Evolutionary conservation across 179 eudicot genomes (phyloP).

Genomic region (Camellia oleifera): DNA sequence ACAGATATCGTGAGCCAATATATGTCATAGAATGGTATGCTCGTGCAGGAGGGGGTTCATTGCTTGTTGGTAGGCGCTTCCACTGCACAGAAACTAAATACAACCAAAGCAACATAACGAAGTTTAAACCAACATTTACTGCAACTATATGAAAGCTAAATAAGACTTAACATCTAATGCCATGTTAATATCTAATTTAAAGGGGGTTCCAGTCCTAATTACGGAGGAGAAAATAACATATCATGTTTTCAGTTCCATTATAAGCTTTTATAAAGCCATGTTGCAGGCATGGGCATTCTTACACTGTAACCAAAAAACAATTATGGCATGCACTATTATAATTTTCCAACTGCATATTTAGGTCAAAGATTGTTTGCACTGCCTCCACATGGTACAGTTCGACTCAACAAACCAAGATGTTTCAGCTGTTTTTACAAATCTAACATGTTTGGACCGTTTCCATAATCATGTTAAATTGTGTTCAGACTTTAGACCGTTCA

Average conservation of each 20-base stretch:
- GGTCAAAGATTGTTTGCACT: background rate
- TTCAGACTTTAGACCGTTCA: background rate
- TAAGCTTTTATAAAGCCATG: background rate
- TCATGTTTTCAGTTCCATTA: background rate
- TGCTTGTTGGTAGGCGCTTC: slow-evolving; percentile 74
- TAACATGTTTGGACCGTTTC: background rate
- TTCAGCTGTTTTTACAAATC: background rate
- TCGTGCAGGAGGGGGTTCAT: slow-evolving; percentile 82
- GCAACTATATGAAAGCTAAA: background rate
- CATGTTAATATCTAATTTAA: background rate
- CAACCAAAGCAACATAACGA: slow-evolving; percentile 13
- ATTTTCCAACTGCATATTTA: background rate
- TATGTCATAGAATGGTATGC: slow-evolving; percentile 87
- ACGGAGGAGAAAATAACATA: background rate
- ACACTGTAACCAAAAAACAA: background rate
- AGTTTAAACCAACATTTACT: background rate
- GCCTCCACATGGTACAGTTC: background rate
- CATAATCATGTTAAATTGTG: background rate
- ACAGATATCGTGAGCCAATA: slow-evolving; percentile 69
- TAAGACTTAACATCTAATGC: background rate
- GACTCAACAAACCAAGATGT: background rate
- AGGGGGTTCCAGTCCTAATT: background rate
- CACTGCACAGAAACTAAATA: slow-evolving; percentile 81
- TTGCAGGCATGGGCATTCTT: background rate
- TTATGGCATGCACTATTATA: background rate